These are phyloP conservation scores for Myxozyma udenii DNA, from an alignment of 805 yeast genomes.

Conservation along the genomic window DNA sequence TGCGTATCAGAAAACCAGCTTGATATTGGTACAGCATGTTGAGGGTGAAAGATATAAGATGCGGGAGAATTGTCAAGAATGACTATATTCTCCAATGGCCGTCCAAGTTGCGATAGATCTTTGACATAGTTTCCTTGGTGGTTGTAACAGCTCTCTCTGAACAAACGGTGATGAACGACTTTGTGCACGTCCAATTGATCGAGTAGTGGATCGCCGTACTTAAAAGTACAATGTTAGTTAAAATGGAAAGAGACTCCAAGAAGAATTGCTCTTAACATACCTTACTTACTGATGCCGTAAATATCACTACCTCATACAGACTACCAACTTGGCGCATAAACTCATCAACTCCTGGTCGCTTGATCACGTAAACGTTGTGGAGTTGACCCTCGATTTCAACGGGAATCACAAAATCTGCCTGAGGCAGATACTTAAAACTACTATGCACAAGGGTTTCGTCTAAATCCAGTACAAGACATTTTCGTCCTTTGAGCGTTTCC, in stretches of 20 bases:
- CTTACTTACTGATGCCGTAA: constrained; percentile 92
- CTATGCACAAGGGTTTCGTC: constrained; percentile 97
- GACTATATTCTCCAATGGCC: constrained; percentile 80
- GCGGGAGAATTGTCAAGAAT: constrained; percentile 98
- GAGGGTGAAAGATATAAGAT: constrained; percentile 96
- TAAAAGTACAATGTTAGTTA: not conserved
- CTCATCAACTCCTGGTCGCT: constrained; percentile 97
- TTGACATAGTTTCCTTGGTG: constrained; percentile 94
- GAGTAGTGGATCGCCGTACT: constrained; percentile 89
- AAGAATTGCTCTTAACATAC: too few relatives aligned
- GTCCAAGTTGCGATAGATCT: constrained; percentile 88
- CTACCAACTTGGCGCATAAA: constrained; percentile 79
- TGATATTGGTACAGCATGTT: constrained; percentile 94
- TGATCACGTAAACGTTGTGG: constrained; percentile 93
- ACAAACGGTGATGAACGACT: constrained; percentile 82
- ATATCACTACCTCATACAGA: constrained; percentile 89
- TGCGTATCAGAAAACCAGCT: constrained; percentile 98
- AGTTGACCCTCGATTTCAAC: constrained; percentile 91
- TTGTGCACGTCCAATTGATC: constrained; percentile 78
- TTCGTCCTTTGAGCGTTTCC: constrained; percentile 54
- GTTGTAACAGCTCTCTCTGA: constrained; percentile 90
- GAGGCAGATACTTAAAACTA: constrained; percentile 83
- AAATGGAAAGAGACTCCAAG: too few relatives aligned
- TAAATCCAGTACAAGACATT: constrained; percentile 85
- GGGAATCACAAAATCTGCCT: constrained; percentile 95